Evolutionary conservation across 805 yeast species (phyloP).

Genomic region (Cyberlindnera maclurae): DNA sequence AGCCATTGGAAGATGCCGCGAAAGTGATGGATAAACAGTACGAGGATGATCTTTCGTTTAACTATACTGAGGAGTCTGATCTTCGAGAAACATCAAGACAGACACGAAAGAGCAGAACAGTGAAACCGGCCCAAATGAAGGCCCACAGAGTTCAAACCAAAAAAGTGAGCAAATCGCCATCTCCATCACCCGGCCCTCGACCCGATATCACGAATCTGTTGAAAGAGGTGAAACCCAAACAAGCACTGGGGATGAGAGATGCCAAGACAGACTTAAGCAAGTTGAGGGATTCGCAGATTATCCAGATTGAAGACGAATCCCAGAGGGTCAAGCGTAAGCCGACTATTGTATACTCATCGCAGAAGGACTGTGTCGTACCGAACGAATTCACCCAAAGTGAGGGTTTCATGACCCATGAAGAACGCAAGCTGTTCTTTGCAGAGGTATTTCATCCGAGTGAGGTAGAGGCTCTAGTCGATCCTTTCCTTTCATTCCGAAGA

Average conservation of each 20-base stretch:
- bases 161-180: not conserved
- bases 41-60: conserved; percentile 12
- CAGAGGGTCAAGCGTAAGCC: not conserved
- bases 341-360: conserved; percentile 5
- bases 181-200: not conserved
- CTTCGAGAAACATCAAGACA: not conserved
- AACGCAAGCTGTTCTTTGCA: conserved; percentile 14
- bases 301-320: conserved; percentile 12
- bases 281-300: conserved; percentile 11
- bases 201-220: conserved; percentile 16
- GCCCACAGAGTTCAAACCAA: not conserved
- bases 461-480: conserved; percentile 8
- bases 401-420: conserved; percentile 16
- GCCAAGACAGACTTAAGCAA: conserved; percentile 7
- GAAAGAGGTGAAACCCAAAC: conserved; percentile 8
- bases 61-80: not conserved
- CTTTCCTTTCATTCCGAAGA: conserved; percentile 9
- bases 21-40: conserved; percentile 15
- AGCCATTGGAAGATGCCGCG: conserved; percentile 4
- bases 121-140: not conserved
- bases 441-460: conserved; percentile 6
- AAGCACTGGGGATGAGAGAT: conserved; percentile 1
- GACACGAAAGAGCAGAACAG: too few relatives aligned
- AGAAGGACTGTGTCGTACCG: conserved; percentile 9
- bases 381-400: conserved; percentile 6